Percentiles rank a stretch among this genome's conserved stretches.
Evolutionary conservation across 2,329 filamentous ascomycete genomes (phyloP).

Genomic region (Fusarium humuli): DNA sequence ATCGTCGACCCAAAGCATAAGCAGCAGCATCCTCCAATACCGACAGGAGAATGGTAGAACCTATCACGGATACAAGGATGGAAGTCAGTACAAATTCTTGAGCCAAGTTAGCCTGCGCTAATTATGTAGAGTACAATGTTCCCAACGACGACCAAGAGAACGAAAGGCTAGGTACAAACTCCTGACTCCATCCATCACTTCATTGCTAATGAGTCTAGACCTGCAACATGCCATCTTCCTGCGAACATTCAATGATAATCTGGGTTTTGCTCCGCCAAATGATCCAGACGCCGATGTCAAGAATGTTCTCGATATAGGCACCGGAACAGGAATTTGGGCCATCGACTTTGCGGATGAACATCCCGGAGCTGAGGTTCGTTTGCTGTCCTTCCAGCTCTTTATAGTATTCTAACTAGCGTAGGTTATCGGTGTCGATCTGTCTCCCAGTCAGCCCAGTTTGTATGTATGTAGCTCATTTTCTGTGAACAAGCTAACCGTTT

Average conservation of each 20-base stretch:
- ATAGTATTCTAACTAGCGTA: rapidly evolving
- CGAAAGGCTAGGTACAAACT: not conserved
- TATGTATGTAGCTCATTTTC: rapidly evolving
- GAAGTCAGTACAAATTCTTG: not conserved
- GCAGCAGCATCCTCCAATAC: conserved; percentile 25
- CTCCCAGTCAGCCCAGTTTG: conserved; percentile 16
- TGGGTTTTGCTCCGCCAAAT: conserved; percentile 5
- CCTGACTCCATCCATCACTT: no score
- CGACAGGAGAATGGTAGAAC: conserved; percentile 23
- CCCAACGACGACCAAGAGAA: conserved; percentile 31
- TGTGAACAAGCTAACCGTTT: rapidly evolving
- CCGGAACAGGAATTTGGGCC: conserved; percentile 24
- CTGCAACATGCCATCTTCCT: conserved; percentile 27
- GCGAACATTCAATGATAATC: conserved; percentile 15
- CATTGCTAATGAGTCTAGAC: not conserved
- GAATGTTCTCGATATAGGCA: conserved; percentile 21
- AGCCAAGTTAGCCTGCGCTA: rapidly evolving
- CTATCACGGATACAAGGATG: conserved; percentile 27
- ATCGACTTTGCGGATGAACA: conserved; percentile 30
- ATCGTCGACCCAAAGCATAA: conserved; percentile 20
- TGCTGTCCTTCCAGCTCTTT: rapidly evolving
- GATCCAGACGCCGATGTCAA: not conserved
- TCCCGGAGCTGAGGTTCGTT: conserved; percentile 1
- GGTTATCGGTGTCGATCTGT: conserved; percentile 12
- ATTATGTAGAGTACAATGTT: conserved; percentile 12